These are phyloP conservation scores for Adansonia digitata DNA, from an alignment of 345 rosid species.

Conservation along the genomic window DNA sequence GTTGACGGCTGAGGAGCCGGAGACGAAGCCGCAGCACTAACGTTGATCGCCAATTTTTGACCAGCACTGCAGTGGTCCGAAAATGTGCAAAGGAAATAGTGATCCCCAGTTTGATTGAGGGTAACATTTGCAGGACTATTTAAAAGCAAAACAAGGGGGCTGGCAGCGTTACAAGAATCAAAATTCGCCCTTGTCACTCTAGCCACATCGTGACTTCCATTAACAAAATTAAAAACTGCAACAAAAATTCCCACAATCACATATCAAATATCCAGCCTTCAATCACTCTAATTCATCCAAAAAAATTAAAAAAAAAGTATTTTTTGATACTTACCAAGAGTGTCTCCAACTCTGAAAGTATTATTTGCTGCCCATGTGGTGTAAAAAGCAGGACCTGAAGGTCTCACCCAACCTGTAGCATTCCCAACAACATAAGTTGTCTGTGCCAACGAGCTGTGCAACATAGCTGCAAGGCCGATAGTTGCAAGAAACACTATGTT, in stretches of 20 bases:
- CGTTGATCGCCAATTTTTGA: constrained; percentile 26
- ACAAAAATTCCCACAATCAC: no score
- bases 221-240: constrained; percentile 40
- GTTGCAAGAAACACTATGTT: constrained; percentile 18
- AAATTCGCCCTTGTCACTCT: constrained; percentile 33
- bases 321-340: constrained; percentile 44
- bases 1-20: no score
- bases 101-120: constrained; percentile 29
- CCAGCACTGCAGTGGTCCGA: constrained; percentile 42
- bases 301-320: no score
- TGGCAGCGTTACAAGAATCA: constrained; percentile 30
- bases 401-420: constrained; percentile 37
- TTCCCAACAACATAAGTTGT: constrained; percentile 34
- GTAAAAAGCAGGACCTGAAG: constrained; percentile 23
- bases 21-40: constrained; percentile 15
- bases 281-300: no score
- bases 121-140: constrained; percentile 29
- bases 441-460: constrained; percentile 28
- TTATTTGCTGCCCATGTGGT: constrained; percentile 41
- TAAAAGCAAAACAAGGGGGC: constrained; percentile 13
- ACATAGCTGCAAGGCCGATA: constrained; percentile 15
- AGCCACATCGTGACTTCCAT: constrained; percentile 37
- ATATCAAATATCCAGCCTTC: no score
- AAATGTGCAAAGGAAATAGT: constrained; percentile 29
- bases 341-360: constrained; percentile 41